Evolutionary conservation across 2,329 filamentous ascomycete genomes (phyloP), one percentile per base, ranked within the genome.

Genomic region (Neofusicoccum ribis): DNA sequence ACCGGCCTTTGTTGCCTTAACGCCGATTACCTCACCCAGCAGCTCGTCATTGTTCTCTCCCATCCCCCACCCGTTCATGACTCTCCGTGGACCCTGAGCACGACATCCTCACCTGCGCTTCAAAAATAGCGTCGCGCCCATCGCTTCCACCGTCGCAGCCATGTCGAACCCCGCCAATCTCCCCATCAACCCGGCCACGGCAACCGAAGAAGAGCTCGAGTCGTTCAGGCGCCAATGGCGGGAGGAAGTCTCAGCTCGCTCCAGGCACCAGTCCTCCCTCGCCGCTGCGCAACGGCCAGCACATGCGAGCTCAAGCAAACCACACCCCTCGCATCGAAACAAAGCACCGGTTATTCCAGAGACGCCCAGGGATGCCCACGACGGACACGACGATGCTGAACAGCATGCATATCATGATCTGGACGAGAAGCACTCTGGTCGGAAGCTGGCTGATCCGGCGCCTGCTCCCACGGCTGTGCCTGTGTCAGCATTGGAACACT

Each of bases 211-310:
- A 59, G 93, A 96, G 77, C 86, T 97, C 67, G 92, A 96, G 77
- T 89, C 86, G 51, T 97, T 97, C 79, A 89, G 94, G 69, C 86
- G 87, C 73, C 85, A 92, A 83, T 97, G 93, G 93, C 87, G 88
- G 66, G 89, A 92, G 70, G 93, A 97, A 75, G 90, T 96, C 6
- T 80, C 81, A 15, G 82, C 82, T 51, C 81, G 83, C 72, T 69
- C 60, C 70, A 74, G 67, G 68, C 66, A 41, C 1, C 67, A 69
- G 46, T 66, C 68, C 39, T 69, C 68, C 20, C 64, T 20, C 20
- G 20, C 70, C 41, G 54, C 71, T n/a, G 61, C 64, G 31, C 47
- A 49, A 31, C 20, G 6, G 6, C 6, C 63, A 6, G 9, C n/a
- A 44, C 56, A 37, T 2, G 27, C 64, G 7, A 54, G 14, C 5